phyloP scores from a whole-genome alignment of 768 basidiomycete species.

The Leccinum uliginosum region DNA sequence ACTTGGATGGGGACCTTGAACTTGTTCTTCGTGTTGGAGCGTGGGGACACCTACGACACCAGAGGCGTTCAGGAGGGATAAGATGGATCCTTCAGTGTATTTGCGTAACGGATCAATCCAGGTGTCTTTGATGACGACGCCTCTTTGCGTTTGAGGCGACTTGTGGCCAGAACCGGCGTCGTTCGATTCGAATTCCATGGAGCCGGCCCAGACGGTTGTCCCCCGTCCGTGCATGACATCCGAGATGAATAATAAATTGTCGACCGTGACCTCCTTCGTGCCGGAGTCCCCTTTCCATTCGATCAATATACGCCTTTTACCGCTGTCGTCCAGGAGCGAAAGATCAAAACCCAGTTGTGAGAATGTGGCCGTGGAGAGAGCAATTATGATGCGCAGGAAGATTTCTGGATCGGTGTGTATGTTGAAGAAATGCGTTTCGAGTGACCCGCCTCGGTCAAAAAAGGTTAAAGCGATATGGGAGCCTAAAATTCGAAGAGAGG shows the following conservation, averaged over 20 bases:
- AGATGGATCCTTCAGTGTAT: neutral
- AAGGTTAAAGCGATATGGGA: neutral
- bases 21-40: neutral
- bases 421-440: neutral
- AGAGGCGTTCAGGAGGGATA: neutral
- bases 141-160: neutral
- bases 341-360: no score
- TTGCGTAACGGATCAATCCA: neutral
- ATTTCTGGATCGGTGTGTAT: neutral
- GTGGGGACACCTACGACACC: neutral
- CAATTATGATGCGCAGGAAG: no score
- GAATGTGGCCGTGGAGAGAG: no score
- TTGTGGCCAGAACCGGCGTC: no score
- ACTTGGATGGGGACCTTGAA: neutral
- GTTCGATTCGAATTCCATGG: no score
- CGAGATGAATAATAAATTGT: no score
- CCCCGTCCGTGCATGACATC: no score
- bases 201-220: no score
- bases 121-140: neutral
- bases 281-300: no score
- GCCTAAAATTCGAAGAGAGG: neutral
- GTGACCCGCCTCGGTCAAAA: neutral
- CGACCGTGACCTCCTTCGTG: no score
- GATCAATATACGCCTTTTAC: no score
- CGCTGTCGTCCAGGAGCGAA: no score